Base-by-base conservation (phyloP, 371 early-diverging fungal genomes). In the Rhizomucor pusillus region DNA sequence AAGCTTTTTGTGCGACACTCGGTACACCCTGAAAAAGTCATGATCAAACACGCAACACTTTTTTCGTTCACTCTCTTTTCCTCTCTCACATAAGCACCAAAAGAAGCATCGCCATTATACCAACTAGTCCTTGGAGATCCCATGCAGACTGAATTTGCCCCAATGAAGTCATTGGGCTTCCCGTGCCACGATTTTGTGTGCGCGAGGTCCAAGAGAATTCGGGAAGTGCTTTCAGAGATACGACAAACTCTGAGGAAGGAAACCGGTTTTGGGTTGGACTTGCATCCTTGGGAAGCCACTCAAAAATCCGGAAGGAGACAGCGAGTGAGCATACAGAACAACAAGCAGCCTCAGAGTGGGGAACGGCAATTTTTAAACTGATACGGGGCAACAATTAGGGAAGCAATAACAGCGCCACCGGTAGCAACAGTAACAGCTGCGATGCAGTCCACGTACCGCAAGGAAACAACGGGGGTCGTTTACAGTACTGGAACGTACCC, bases 151-250 rank as follows among this genome's bases (percentile, higher is more conserved):
- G 39, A 59, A 44, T 57, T 65, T 54, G 66, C 59, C 11, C 62
- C 66, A 35, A 62, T 62, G 37, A 58, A 62, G 23, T 54, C 56
- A n/a, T 44, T 66, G 45, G 62, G 59, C 7, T 66, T 54, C 25
- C 56, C 66, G 13, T 61, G 59, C 16, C 46, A 58, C 11, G 59
- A 50, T 10, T 29, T 66, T 11, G 50, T 66, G 20, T 45, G 49
- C 18, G 25, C 14, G 23, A 35, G 43, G 14, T 58, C 54, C 33
- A 58, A 59, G 39, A 44, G 25, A 29, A 51, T 66, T 7, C 22
- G 36, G 12, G 50, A 66, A 12, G 34, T 59, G 24, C 44, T 62
- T n/a, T 50, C 51, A 14, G 39, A 57, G 14, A 47, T 54, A 36
- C 50, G 49, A n/a, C 43, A 36, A 19, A 40, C 47, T n/a, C 47